These are phyloP conservation scores for Trichoderma polysporum DNA, from an alignment of 2,329 filamentous ascomycete species.

Conservation along the genomic window DNA sequence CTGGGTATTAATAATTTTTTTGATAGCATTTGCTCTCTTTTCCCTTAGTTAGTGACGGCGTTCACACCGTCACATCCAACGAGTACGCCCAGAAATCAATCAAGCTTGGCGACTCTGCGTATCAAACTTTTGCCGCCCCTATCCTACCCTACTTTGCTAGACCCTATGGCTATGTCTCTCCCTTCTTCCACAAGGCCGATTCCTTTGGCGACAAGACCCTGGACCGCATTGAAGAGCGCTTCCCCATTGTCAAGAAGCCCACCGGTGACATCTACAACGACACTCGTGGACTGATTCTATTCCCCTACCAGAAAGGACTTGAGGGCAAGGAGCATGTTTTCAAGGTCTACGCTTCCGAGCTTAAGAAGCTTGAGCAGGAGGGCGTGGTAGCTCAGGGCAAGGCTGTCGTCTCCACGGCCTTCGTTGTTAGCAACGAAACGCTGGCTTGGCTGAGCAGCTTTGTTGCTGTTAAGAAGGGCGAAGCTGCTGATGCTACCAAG, in stretches of 20 bases:
- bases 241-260: constrained; percentile 74
- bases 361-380: constrained; percentile 63
- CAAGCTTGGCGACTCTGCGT: constrained; percentile 70
- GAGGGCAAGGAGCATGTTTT: constrained; percentile 63
- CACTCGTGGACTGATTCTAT: constrained; percentile 59
- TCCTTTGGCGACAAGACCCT: constrained; percentile 71
- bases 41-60: constrained; percentile 76
- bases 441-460: constrained; percentile 60
- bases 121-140: constrained; percentile 73
- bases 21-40: constrained; percentile 78
- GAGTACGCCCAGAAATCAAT: constrained; percentile 82
- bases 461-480: constrained; percentile 61
- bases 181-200: constrained; percentile 83
- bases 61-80: constrained; percentile 76
- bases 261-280: constrained; percentile 67
- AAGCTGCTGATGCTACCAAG: constrained; percentile 54
- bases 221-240: constrained; percentile 64
- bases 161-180: constrained; percentile 74
- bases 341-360: constrained; percentile 56
- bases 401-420: constrained; percentile 65
- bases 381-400: constrained; percentile 67
- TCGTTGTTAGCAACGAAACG: constrained; percentile 66
- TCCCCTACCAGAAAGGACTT: constrained; percentile 61
- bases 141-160: constrained; percentile 68
- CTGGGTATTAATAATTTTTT: neutral